Evolutionary conservation across 2,329 filamentous ascomycete genomes (phyloP), one percentile per base, ranked within the genome.

Genomic region (Colletotrichum lini): DNA sequence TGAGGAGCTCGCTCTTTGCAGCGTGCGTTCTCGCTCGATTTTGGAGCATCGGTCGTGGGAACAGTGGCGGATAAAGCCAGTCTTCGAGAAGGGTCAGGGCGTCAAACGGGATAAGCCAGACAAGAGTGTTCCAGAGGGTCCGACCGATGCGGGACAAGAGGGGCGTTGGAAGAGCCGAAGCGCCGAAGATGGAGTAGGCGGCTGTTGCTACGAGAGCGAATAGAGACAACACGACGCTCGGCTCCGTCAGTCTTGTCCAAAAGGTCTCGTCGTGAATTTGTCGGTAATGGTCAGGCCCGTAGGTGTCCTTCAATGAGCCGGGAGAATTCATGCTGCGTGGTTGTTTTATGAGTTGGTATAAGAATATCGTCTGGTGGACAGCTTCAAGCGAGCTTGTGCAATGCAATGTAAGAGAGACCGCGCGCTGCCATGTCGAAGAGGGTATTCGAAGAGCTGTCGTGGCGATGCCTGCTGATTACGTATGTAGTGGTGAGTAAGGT

Each of bases 1-100:
- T 85, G 82, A 94, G 86, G 12, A 87, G 86, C 74, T 91, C 87
- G 78, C 89, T 91, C 80, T 94, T 95, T 35, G 87, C 86, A 18
- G 84, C 85, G 82, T 87, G 84, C 52, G 80, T 85, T 74, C 77
- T 83, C 70, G 79, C 80, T 65, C 76, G 81, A 71, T 76, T 78
- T 78, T 78, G 78, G 74, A 72, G 81, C 80, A 79, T 82, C 49
- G 82, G 78, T 64, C 76, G 76, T 13, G 84, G 81, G 56, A 84
- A 78, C 18, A 84, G 80, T 70, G 82, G 84, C 72, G 83, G 85
- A 77, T 83, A 85, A 73, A 88, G 85, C 86, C 83, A 90, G 79
- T 80, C 77, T 78, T 91, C 88, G 74, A 91, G 73, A 64, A 86
- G 82, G 80, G 90, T 87, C 45, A 94, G 80, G 1, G 93, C 76